Base-by-base conservation (phyloP, 768 basidiomycete species). In the Tephrocybe sp. region DNA sequence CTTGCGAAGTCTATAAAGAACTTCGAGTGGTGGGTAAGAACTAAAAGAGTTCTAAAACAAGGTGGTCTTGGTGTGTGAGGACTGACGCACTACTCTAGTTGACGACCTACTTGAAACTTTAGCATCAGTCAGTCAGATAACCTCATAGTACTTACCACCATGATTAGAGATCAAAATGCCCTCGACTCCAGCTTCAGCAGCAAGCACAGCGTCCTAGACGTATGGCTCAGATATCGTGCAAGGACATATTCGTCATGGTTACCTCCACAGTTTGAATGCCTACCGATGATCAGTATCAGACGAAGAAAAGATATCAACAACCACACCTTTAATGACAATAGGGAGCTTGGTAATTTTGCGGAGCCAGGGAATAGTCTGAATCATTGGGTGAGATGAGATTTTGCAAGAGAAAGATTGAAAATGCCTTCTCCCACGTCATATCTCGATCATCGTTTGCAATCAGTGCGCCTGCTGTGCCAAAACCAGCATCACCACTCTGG, bases 151-250 rank as follows among this genome's bases (percentile, higher is more conserved):
- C 72, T 57, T 60, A 79, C 91, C 95, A 49, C 95, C 95, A 59
- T 98, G 95, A 58, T 98, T 98, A 0, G 88, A 91, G 8, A 98
- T 70, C 50, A 95, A 75, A 55, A 98, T 92, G 4, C 89, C 95
- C 50, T 95, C 86, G 15, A 90, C 86, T 11, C 93, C 91, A 25
- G 86, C 80, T 54, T 94, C 85, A 15, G 79, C 83, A 24, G 93
- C 93, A 40, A 93, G 79, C 36, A 91, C 81, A 2, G 90, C 93
- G 69, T 97, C 95, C 83, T 94, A 65, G 10, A 62, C 56, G 25
- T 50, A 58, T 49, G 34, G 36, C 56, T 26, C 41, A 41, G 33
- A 48, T 53, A 3, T 28, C 23, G 42, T 6, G 57, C 30, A 53
- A 48, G 9, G 46, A 42, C 45, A 17, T 18, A 3, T 54, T 30